phyloP scores from a whole-genome alignment of 2,329 filamentous ascomycete species.

The Hymenoscyphus infarciens region DNA sequence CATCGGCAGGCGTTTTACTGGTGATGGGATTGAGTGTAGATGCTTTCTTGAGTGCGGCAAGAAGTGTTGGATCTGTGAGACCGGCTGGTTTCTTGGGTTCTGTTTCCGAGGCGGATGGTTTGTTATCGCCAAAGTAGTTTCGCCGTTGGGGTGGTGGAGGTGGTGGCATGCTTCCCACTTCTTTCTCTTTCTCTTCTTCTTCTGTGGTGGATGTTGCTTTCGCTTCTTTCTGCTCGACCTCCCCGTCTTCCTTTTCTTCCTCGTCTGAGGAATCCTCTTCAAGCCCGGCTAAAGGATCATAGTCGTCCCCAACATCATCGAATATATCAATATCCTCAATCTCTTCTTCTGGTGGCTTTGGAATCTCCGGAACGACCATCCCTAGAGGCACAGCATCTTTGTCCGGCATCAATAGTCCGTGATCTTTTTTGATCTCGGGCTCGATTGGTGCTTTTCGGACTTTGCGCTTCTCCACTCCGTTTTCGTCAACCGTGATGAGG shows the following conservation, averaged over 20 bases:
- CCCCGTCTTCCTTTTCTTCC: conserved; percentile 42
- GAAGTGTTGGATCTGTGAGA: conserved; percentile 71
- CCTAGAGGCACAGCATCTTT: conserved; percentile 56
- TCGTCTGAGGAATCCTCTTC: conserved; percentile 41
- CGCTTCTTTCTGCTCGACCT: conserved; percentile 25
- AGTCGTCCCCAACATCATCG: conserved; percentile 62
- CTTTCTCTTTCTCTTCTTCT: conserved; percentile 9
- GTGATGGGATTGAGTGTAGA: conserved; percentile 55
- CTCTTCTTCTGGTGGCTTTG: conserved; percentile 45
- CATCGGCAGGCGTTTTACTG: conserved; percentile 35
- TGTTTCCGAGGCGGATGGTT: conserved; percentile 36
- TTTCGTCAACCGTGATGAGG: conserved; percentile 62
- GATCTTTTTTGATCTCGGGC: conserved; percentile 38
- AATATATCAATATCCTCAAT: conserved; percentile 63
- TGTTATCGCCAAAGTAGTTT: conserved; percentile 63
- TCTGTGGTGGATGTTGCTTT: conserved; percentile 16
- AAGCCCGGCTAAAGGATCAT: conserved; percentile 62
- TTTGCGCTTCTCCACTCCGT: conserved; percentile 64
- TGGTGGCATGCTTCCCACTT: conserved; percentile 41
- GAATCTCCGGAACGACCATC: conserved; percentile 61
- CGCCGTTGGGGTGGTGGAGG: conserved; percentile 41
- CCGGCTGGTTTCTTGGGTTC: conserved; percentile 44
- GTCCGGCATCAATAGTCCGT: conserved; percentile 49
- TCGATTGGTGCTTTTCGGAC: conserved; percentile 47
- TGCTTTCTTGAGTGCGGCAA: conserved; percentile 83